These are phyloP conservation scores for Sambucus nigra DNA, from an alignment of 129 eudicot species.

Conservation along the genomic window DNA sequence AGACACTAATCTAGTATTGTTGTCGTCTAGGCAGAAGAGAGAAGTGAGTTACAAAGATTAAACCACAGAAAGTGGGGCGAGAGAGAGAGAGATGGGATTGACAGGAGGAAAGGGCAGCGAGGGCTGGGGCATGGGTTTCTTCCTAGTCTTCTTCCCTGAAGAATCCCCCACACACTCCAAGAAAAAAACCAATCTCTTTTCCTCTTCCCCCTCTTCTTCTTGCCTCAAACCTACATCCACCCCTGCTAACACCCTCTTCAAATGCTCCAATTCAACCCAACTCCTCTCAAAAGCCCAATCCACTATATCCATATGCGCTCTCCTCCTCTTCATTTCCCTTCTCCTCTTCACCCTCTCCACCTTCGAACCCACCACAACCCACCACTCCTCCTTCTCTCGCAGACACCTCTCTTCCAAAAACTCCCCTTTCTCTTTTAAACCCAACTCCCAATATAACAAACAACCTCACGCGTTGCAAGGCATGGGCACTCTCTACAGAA, in stretches of 20 bases:
- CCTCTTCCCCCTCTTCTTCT: conserved; percentile 7
- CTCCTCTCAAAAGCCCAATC: conserved; percentile 63
- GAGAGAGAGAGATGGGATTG: conserved; percentile 7
- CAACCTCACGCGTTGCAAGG: conserved; percentile 62
- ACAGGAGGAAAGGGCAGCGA: conserved; percentile 14
- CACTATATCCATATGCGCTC: conserved; percentile 68
- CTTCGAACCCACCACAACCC: conserved; percentile 44
- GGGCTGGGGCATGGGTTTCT: conserved; percentile 54
- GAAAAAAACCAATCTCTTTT: conserved; percentile 11
- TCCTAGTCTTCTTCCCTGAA: conserved; percentile 73
- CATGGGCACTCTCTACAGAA: conserved; percentile 48
- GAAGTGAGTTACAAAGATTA: no score
- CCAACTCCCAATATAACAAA: neutral
- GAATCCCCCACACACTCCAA: conserved; percentile 17
- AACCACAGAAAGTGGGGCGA: neutral
- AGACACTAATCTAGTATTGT: no score
- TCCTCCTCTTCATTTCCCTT: conserved; percentile 53
- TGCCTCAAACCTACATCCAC: neutral
- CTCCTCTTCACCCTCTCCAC: conserved; percentile 79
- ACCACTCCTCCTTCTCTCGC: conserved; percentile 18
- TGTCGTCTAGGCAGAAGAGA: no score
- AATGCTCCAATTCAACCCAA: conserved; percentile 43
- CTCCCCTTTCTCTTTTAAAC: neutral
- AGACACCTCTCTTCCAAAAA: conserved; percentile 20
- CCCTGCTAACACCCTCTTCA: conserved; percentile 21